These are phyloP conservation scores for Samsoniella hepiali DNA, from an alignment of 2,329 filamentous ascomycete species.

Conservation along the genomic window DNA sequence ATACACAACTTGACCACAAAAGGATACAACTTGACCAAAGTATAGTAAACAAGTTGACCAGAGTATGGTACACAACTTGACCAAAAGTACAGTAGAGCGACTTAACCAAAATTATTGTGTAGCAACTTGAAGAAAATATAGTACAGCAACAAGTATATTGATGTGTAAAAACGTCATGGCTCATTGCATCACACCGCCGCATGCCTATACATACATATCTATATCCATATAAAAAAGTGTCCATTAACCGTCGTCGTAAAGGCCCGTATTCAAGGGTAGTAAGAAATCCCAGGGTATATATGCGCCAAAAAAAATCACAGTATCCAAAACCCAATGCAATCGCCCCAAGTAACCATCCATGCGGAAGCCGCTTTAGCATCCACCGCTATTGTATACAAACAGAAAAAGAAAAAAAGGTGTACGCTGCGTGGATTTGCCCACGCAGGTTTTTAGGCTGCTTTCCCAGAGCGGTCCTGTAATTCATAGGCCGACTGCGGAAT, in stretches of 20 bases:
- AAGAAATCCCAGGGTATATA: conserved; percentile 11
- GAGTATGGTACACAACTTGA: too few species aligned
- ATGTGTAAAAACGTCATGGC: background rate
- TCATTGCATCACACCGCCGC: background rate
- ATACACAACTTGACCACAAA: background rate
- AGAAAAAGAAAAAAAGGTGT: background rate
- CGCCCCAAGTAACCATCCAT: background rate
- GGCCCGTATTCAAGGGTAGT: background rate
- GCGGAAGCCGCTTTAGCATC: background rate
- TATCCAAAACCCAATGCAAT: conserved; percentile 11
- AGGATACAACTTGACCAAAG: background rate
- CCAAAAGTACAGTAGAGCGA: too few species aligned
- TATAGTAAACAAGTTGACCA: background rate
- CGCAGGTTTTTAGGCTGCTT: conserved; percentile 22
- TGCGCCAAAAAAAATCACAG: conserved; percentile 4
- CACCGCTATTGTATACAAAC: conserved; percentile 5
- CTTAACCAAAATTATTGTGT: too few species aligned
- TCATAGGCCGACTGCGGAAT: conserved; percentile 43
- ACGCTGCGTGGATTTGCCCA: too few species aligned
- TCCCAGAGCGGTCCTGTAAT: conserved; percentile 30
- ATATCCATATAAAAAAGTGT: background rate
- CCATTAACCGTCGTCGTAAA: background rate
- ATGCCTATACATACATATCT: background rate
- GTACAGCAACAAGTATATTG: background rate
- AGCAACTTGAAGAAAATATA: background rate